phyloP scores from a whole-genome alignment of 768 basidiomycete species.

The Russula ochroleuca region DNA sequence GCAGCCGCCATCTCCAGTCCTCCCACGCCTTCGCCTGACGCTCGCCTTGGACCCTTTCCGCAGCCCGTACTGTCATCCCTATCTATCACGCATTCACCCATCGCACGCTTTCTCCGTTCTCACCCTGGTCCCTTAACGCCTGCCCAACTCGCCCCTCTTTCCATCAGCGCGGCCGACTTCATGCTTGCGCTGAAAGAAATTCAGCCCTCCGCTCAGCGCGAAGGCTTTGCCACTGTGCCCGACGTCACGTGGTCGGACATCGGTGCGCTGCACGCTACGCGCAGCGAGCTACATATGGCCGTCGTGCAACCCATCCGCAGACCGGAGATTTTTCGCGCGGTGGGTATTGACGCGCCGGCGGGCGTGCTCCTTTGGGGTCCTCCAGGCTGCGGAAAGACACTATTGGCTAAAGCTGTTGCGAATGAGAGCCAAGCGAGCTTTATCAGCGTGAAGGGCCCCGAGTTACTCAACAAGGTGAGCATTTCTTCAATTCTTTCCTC shows the following conservation, averaged over 20 bases:
- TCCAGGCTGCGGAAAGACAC: constrained; percentile 95
- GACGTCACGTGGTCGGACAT: constrained; percentile 94
- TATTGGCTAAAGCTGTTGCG: constrained; percentile 97
- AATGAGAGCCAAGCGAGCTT: constrained; percentile 95
- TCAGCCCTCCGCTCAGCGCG: constrained; percentile 94
- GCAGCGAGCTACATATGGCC: constrained; percentile 95
- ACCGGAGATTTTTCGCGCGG: constrained; percentile 81
- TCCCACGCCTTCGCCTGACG: constrained; percentile 14
- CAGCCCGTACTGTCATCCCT: constrained; percentile 36
- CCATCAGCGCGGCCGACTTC: constrained; percentile 81
- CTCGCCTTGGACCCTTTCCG: constrained; percentile 33
- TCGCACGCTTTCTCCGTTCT: constrained; percentile 83
- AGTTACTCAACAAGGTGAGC: constrained; percentile 89
- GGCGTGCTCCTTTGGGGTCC: constrained; percentile 99
- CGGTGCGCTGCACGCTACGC: constrained; percentile 79
- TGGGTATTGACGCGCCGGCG: constrained; percentile 88
- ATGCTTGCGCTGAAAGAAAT: constrained; percentile 74
- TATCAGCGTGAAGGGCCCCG: constrained; percentile 96
- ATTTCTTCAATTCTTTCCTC: neutral
- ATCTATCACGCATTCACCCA: constrained; percentile 49
- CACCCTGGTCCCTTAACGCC: constrained; percentile 79
- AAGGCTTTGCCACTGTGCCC: constrained; percentile 96
- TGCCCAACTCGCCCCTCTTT: constrained; percentile 74
- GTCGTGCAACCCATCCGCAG: constrained; percentile 92
- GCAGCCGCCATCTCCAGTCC: constrained; percentile 4